Evolutionary conservation across 139 green algal species (phyloP), one percentile per base, ranked within the genome.

Genomic region (Tetraselmis striata): DNA sequence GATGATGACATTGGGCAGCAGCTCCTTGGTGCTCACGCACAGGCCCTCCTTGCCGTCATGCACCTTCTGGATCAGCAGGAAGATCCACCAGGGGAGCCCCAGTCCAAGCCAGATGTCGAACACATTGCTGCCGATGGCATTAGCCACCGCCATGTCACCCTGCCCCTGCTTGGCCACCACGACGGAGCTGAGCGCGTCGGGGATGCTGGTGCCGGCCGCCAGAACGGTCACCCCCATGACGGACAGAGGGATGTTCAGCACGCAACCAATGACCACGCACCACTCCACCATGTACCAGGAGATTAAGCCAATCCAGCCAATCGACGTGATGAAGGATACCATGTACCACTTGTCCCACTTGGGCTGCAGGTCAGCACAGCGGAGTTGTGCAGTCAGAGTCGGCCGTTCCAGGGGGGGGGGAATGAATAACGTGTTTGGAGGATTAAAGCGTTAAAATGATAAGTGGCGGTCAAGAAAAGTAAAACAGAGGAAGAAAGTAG

Each of bases 41-140:
- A 81, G 31, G 32, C 58, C 76, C 23, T 79, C 59, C 30, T 79
- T 59, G 32, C 59, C 25, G 30, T 59, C 25, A 77, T 67, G 59
- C 27, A 81, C 59, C 31, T 79, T 32, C 59, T 32, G 1, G 29
- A 79, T 75, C 2, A 80, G 81, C 28, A 90, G 83, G 28, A 88
- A 32, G 28, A 90, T 76, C 28, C 83, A 27, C 86, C 86, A 90
- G 24, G 86, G 86, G 1, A 86, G 23, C 28, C 86, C 86, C 18
- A 90, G 80, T 77, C 86, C 86, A 18, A 90, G 81, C 84, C 84
- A 88, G 77, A 90, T 88, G 83, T 90, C 86, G 75, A 90, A 90
- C 1, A 90, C 81, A 59, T 90, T 90, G 32, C 27, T 80, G 2
- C 86, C 86, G 75, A 90, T 79, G 1, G 86, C 86, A 59, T 90